Conservation (phyloP, 129 eudicot species). For the Deinandra increscens region DNA sequence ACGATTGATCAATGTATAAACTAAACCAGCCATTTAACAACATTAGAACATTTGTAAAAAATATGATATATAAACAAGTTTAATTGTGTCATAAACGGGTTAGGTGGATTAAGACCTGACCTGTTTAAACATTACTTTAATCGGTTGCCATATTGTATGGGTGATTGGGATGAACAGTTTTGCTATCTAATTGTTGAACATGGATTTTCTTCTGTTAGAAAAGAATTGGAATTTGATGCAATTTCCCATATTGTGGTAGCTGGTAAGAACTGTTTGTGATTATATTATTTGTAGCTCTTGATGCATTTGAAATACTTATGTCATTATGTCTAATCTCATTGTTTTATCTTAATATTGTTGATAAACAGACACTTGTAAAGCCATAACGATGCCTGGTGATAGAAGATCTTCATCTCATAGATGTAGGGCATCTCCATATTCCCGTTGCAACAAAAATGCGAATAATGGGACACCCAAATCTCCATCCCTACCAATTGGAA, state of each 20-base stretch:
- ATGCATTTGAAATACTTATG: neutral
- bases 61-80: too few species aligned
- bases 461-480: constrained; percentile 17
- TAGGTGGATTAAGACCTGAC: too few species aligned
- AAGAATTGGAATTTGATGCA: neutral
- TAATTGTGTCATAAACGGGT: too few species aligned
- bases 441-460: constrained; percentile 34
- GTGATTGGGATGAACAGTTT: neutral
- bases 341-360: neutral
- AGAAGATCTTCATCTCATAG: constrained; percentile 43
- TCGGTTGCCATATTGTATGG: neutral
- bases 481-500: constrained; percentile 22
- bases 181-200: neutral
- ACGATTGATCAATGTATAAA: too few species aligned
- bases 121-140: too few species aligned
- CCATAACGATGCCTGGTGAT: constrained; percentile 53
- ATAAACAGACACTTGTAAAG: constrained; percentile 10
- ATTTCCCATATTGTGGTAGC: neutral
- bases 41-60: too few species aligned
- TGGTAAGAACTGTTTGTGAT: neutral
- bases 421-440: constrained; percentile 51
- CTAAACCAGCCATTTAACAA: too few species aligned
- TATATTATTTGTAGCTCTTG: neutral
- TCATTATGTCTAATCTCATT: neutral
- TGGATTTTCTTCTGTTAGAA: constrained; percentile 1